Evolutionary conservation across 2,329 filamentous ascomycete genomes (phyloP).

Genomic region (Colletotrichum simmondsii): DNA sequence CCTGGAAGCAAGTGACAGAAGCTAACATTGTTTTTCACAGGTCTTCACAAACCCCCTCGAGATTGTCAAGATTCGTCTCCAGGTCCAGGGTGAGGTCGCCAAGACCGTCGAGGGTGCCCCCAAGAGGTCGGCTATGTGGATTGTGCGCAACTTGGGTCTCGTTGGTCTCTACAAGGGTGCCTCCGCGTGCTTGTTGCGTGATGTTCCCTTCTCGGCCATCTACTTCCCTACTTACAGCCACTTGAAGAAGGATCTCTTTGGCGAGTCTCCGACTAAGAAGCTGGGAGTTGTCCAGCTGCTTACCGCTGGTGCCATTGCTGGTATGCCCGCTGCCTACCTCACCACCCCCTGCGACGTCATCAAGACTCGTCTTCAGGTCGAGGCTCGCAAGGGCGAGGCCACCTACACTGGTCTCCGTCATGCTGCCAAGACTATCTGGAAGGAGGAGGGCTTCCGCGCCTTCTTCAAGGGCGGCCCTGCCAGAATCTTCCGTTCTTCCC

Average conservation of each 20-base stretch:
- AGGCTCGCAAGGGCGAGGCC: constrained; percentile 94
- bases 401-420: constrained; percentile 89
- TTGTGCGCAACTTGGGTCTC: constrained; percentile 93
- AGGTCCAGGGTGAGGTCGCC: constrained; percentile 95
- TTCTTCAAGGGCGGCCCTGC: constrained; percentile 99
- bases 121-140: constrained; percentile 96
- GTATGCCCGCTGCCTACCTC: constrained; percentile 92
- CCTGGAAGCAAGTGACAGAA: background rate
- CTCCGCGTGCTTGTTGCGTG: constrained; percentile 90
- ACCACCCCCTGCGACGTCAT: constrained; percentile 99
- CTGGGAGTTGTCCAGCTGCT: constrained; percentile 91
- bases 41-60: constrained; percentile 98
- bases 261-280: constrained; percentile 87
- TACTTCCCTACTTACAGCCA: constrained; percentile 99
- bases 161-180: constrained; percentile 97
- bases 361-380: constrained; percentile 97
- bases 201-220: constrained; percentile 97
- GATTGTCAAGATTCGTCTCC: constrained; percentile 98
- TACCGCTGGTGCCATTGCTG: constrained; percentile 92
- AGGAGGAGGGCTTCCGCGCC: constrained; percentile 92
- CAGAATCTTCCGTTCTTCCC: constrained; percentile 92
- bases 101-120: constrained; percentile 86
- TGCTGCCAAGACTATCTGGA: constrained; percentile 83
- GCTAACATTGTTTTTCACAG: constrained; percentile 53
- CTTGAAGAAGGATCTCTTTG: constrained; percentile 92